phyloP scores from a whole-genome alignment of 1,284 basidiomycete species.

The Xerocomus subilludens region DNA sequence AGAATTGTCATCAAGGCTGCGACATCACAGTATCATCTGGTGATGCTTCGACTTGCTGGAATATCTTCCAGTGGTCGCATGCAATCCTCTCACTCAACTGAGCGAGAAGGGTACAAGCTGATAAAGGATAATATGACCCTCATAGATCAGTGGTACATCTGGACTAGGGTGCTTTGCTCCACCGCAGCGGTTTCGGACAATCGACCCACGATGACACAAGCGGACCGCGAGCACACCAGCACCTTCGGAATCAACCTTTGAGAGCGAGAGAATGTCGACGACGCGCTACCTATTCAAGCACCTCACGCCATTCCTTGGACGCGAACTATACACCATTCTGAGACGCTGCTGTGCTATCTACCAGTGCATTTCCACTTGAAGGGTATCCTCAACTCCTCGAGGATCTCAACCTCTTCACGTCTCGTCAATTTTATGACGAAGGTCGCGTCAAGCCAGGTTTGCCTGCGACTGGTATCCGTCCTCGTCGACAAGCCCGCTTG shows the following conservation, averaged over 20 bases:
- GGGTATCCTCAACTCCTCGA: slow-evolving; percentile 87
- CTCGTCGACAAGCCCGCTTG: slow-evolving; percentile 80
- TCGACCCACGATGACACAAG: slow-evolving; percentile 64
- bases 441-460: slow-evolving; percentile 70
- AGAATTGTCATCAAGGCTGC: slow-evolving; percentile 74
- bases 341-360: slow-evolving; percentile 87
- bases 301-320: slow-evolving; percentile 86
- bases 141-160: slow-evolving; percentile 90
- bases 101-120: slow-evolving; percentile 64
- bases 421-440: slow-evolving; percentile 86
- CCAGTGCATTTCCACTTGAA: slow-evolving; percentile 84
- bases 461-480: slow-evolving; percentile 67
- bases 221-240: slow-evolving; percentile 78
- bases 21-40: slow-evolving; percentile 72
- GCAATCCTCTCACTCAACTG: slow-evolving; percentile 56
- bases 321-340: slow-evolving; percentile 87
- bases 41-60: slow-evolving; percentile 74
- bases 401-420: slow-evolving; percentile 82
- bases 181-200: slow-evolving; percentile 79
- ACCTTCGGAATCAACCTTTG: slow-evolving; percentile 76
- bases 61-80: slow-evolving; percentile 62
- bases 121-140: slow-evolving; percentile 72
- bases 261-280: slow-evolving; percentile 79
- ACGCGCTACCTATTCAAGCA: slow-evolving; percentile 88
- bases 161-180: slow-evolving; percentile 85